phyloP scores from a whole-genome alignment of 768 basidiomycete genomes.

The Suillus decipiens region DNA sequence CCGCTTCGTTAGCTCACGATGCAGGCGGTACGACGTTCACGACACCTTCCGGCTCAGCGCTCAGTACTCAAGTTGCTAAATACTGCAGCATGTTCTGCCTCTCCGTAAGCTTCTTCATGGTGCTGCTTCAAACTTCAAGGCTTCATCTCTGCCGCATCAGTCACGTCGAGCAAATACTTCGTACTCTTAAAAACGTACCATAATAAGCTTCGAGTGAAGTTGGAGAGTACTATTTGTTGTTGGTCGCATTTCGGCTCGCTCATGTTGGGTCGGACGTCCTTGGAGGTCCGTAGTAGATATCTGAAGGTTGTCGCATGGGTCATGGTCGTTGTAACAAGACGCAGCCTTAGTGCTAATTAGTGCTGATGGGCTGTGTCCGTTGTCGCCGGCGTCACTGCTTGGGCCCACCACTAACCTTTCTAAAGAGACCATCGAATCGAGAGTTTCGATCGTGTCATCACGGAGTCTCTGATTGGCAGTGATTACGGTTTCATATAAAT shows the following conservation, averaged over 20 bases:
- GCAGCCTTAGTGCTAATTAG: background rate
- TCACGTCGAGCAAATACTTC: background rate
- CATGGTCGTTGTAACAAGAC: no score
- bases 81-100: no score
- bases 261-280: background rate
- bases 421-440: background rate
- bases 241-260: background rate
- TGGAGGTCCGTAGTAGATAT: background rate
- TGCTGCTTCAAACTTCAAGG: no score
- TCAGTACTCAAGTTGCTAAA: no score
- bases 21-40: background rate
- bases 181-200: background rate
- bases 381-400: background rate
- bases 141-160: no score
- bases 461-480: background rate
- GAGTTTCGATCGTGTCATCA: background rate
- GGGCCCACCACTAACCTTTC: background rate
- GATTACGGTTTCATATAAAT: background rate
- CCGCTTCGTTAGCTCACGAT: no score
- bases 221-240: background rate
- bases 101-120: background rate
- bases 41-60: background rate
- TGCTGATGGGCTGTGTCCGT: constrained; percentile 2
- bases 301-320: no score
- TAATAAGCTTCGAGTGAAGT: background rate